Base-by-base conservation (phyloP, 2,329 filamentous ascomycete species). In the Cladosporium austrohemisphaericum region DNA sequence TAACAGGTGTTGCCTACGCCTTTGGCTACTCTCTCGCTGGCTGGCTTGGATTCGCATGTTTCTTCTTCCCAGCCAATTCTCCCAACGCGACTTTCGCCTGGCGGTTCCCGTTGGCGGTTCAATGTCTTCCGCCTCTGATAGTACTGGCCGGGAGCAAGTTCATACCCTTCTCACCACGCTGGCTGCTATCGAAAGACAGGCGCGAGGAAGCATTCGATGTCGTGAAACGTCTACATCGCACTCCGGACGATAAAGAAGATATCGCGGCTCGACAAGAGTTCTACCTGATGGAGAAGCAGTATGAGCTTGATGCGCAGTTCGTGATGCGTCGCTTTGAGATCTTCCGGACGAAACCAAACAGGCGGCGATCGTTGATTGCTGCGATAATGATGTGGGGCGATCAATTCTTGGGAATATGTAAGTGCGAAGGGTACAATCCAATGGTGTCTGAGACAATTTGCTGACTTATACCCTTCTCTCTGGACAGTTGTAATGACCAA, bases 71-170 rank as follows among this genome's bases (percentile, higher is more conserved):
- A 3, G 52, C 60, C 5, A 57, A 57, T 18, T 63, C 62, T 3
- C 57, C 63, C 0, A 53, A 60, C 8, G 63, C 65, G 1, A 59
- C 60, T 1, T 71, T 72, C 45, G 57, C 68, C 6, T 78, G 76
- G 75, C 62, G 71, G 10, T 72, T 73, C 47, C 70, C 71, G 1
- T 60, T 76, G 3, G 71, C 71, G 0, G 67, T 75, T 40, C 72
- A 75, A 54, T 65, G 61, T 25, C 58, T 67, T 3, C 69, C 69
- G 14, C 65, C 72, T 0, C 46, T 73, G 4, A 57, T 72, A 9
- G 63, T 75, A 3, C 62, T 74, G 0, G 57, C 61, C 11, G 68
- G 68, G 13, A 68, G 62, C 29, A 61, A 60, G 6, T 68, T 63
- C 56, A 62, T 76, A 8, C 69, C 68, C 1, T 70, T 65, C 47